Base-by-base conservation (phyloP, 129 eudicot species). In the Flaveria trinervia region DNA sequence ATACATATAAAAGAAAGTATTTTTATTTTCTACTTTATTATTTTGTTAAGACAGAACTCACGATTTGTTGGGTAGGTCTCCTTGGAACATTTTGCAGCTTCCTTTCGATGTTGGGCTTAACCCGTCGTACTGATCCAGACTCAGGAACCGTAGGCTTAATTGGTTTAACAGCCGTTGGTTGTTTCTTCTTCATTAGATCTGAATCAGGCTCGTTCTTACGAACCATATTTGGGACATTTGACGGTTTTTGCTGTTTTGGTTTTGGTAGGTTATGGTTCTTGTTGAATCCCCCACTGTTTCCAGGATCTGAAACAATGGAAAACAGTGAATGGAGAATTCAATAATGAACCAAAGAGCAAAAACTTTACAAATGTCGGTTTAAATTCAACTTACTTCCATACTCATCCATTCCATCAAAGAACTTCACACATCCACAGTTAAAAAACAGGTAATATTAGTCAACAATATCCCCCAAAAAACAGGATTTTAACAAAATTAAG, bases 321-420 rank as follows among this genome's bases (percentile, higher is more conserved):
- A 68, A 80, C 75, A 67, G 43, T 74, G 65, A 74, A 82, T 71
- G 78, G 86, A 49, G 83, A 90, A 86, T 83, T 77, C 78, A 74
- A 54, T 77, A 81, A 79, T 51, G 72, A 85, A 78, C 87, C 88
- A 60, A 72, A 85, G 74, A 83, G 78, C 83, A 86, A 72, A 79
- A 85, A 70, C 76, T 23, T 56, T 76, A 66, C 30, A 78, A 84
- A 36, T 65, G 68, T 78, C 28, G 61, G 30, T 73, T 62, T 28
- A 59, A 54, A 74, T 73, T 61, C 68, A 75, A 93, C 98, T 90
- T 88, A 93, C 98, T 89, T 87, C 91, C 90, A 65, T 90, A 85
- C 75, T 93, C 97, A 14, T 93, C 98, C 92, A 93, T 79, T 74
- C 90, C 98, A 26, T 89, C 98, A 75, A 93, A 93, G 87, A 93